Evolutionary conservation across 768 basidiomycete species (phyloP).

Genomic region (Wakefieldia striispora): DNA sequence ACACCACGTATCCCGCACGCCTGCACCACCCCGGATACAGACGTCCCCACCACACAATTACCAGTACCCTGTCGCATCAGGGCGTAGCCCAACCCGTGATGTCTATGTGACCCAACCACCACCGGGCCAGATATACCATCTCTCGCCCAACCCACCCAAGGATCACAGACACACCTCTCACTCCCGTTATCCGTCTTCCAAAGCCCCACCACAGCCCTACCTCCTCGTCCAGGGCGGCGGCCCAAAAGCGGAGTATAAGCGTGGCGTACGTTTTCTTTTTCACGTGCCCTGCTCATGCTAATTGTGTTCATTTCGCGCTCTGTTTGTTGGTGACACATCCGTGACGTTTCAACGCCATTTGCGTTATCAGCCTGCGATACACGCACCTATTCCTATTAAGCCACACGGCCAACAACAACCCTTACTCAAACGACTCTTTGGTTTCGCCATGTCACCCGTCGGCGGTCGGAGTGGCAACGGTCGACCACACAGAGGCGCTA

Average conservation of each 20-base stretch:
- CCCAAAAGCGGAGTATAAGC: slow-evolving; percentile 32
- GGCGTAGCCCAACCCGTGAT: slow-evolving; percentile 15
- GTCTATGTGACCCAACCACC: slow-evolving; percentile 26
- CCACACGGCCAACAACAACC: slow-evolving; percentile 30
- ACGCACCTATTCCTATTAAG: slow-evolving; percentile 29
- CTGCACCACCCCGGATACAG: slow-evolving; percentile 12
- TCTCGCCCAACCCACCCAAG: slow-evolving; percentile 11
- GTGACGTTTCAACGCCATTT: slow-evolving; percentile 8
- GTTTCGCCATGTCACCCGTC: slow-evolving; percentile 28
- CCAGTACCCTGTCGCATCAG: slow-evolving; percentile 15
- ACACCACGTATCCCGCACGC: slow-evolving; percentile 9
- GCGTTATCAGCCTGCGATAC: slow-evolving; percentile 22
- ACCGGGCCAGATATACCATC: slow-evolving; percentile 27
- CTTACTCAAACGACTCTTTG: slow-evolving; percentile 30
- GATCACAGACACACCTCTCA: slow-evolving; percentile 20
- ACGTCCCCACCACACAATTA: slow-evolving; percentile 18
- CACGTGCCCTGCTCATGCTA: slow-evolving; percentile 14
- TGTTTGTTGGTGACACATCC: slow-evolving; percentile 3
- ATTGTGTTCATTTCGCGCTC: slow-evolving; percentile 8
- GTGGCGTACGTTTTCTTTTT: slow-evolving; percentile 24
- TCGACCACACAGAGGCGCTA: slow-evolving; percentile 24
- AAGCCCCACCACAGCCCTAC: slow-evolving; percentile 25
- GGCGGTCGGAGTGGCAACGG: slow-evolving; percentile 21
- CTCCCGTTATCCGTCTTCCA: slow-evolving; percentile 22
- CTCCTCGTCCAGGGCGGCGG: slow-evolving; percentile 26